A percentile compares a stretch with the other conserved stretches of the same genome.
Evolutionary conservation across 1,139 yeast genomes (phyloP).

Genomic region (Saccharomyces hybrid): DNA sequence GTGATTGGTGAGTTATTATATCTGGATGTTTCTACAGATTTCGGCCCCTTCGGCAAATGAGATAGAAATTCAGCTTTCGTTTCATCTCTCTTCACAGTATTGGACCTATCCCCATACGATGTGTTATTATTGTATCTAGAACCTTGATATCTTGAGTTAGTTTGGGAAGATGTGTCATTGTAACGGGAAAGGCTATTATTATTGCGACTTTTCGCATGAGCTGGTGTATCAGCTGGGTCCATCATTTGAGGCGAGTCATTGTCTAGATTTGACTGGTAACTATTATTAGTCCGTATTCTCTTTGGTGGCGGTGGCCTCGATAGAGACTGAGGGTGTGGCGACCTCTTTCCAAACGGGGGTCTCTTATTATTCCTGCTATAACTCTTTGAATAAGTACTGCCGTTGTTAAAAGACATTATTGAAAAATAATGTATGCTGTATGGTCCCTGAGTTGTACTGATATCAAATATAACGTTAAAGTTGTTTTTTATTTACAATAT

Average conservation of each 20-base stretch:
- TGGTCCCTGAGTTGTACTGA: constrained; percentile 1
- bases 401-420: background rate
- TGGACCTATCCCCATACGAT: background rate
- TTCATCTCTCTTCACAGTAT: background rate
- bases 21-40: constrained; percentile 10
- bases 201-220: background rate
- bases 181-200: background rate
- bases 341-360: background rate
- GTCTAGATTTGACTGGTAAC: background rate
- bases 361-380: constrained; percentile 1
- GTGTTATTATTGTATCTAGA: constrained; percentile 2
- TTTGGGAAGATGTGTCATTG: background rate
- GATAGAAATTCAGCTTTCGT: constrained; percentile 1
- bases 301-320: constrained; percentile 2
- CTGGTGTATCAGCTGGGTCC: background rate
- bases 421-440: background rate
- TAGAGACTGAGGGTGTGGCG: background rate
- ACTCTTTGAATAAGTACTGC: constrained; percentile 1
- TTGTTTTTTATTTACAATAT: background rate
- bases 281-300: constrained; percentile 6
- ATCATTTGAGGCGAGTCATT: background rate
- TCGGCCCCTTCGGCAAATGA: constrained; percentile 8
- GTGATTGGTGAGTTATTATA: constrained; percentile 6
- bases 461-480: background rate
- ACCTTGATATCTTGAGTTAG: constrained; percentile 5